Percentiles rank a stretch among this genome's conserved stretches.
Conservation (phyloP, 2,329 filamentous ascomycete genomes). For the Gremmenia infestans region DNA sequence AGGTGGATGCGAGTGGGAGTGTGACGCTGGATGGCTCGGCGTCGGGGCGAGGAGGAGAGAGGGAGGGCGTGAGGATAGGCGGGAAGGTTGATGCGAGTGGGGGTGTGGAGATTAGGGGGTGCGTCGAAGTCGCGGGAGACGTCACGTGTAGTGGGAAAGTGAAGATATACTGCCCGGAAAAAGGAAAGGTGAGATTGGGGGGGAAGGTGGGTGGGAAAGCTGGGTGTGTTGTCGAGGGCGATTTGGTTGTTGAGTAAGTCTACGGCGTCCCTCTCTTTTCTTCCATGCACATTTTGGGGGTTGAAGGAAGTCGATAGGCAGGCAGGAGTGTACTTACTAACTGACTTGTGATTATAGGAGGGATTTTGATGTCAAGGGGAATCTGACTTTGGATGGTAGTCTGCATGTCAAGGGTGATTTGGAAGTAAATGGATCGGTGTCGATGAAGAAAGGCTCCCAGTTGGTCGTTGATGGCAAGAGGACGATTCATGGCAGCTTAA, state of each 20-base stretch:
- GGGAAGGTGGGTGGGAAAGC: not conserved
- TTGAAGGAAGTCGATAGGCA: not conserved
- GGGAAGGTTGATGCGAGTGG: no score
- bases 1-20: constrained; percentile 14
- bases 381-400: constrained; percentile 16
- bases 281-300: not conserved
- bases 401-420: constrained; percentile 21
- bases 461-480: constrained; percentile 22
- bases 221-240: not conserved
- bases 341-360: constrained; percentile 3
- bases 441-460: constrained; percentile 12
- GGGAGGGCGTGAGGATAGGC: no score
- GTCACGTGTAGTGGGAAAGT: not conserved
- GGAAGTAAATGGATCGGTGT: constrained; percentile 17
- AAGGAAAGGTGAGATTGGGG: constrained; percentile 5
- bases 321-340: not conserved
- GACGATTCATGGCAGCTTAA: constrained; percentile 23
- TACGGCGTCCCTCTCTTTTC: not conserved
- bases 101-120: constrained; percentile 4
- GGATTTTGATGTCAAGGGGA: constrained; percentile 7
- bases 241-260: constrained; percentile 16
- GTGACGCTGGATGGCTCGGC: constrained; percentile 1
- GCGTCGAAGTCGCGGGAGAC: not conserved
- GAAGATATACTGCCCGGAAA: not conserved
- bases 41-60: no score